Evolutionary conservation across 768 basidiomycete species (phyloP).

Genomic region (Tylopilus felleus): DNA sequence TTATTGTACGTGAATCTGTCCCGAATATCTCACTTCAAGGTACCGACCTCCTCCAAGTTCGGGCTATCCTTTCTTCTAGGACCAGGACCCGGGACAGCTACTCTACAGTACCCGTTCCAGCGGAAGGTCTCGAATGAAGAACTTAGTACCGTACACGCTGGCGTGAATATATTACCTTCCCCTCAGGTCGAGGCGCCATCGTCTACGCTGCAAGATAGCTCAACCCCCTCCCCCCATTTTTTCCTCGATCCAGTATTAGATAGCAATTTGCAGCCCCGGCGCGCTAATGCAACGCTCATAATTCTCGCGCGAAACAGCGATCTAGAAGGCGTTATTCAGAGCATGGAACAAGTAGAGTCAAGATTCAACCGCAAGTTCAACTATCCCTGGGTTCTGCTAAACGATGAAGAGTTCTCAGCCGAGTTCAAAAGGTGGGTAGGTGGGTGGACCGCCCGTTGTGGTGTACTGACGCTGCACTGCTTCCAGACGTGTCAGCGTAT

Average conservation of each 20-base stretch:
- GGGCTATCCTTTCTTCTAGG: slow-evolving; percentile 23
- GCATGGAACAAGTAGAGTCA: slow-evolving; percentile 54
- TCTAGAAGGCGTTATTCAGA: slow-evolving; percentile 41
- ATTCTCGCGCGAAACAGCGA: slow-evolving; percentile 52
- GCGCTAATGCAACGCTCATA: slow-evolving; percentile 60
- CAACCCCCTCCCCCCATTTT: slow-evolving; percentile 3
- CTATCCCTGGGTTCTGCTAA: slow-evolving; percentile 65
- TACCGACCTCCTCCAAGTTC: slow-evolving; percentile 7
- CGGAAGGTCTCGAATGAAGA: background rate
- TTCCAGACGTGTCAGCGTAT: slow-evolving; percentile 30
- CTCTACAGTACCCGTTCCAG: background rate
- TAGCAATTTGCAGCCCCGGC: slow-evolving; percentile 4
- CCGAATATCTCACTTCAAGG: background rate
- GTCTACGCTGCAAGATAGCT: background rate
- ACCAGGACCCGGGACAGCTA: background rate
- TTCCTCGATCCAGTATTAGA: background rate
- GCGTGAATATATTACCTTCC: background rate
- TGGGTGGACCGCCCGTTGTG: background rate
- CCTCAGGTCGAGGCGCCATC: background rate
- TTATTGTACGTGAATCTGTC: slow-evolving; percentile 19
- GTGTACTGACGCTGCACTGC: slow-evolving; percentile 16
- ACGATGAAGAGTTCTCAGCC: slow-evolving; percentile 55
- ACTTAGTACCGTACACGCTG: background rate
- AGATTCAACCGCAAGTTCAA: slow-evolving; percentile 54
- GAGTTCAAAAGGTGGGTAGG: slow-evolving; percentile 46